Evolutionary conservation across 164 flowering plant species (phyloP), one percentile per base, ranked within the genome.

Genomic region (Stephania japonica): DNA sequence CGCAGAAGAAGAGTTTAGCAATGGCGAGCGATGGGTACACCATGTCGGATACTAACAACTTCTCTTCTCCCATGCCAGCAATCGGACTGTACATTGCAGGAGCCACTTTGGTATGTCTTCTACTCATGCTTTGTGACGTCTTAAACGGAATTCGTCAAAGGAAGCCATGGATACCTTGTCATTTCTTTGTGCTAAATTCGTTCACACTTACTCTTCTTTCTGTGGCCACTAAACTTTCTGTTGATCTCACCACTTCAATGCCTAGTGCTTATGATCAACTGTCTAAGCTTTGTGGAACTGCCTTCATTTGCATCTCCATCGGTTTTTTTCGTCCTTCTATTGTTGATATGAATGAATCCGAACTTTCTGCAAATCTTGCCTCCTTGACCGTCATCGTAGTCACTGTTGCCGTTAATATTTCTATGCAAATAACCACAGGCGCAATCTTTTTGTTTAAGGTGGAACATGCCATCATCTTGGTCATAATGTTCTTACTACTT

Each of bases 191-290:
- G 16, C 41, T 72, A 6, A 72, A 47, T 21, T 65, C 75, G 26
- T 27, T 72, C 42, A 72, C 67, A 24, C 67, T 64, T 4, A 16
- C 69, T 1, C 62, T 72, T 44, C 61, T 72, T 5, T 7, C 75
- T 19, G 19, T 72, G 19, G 69, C 69, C 19, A 65, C 69, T 12
- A 72, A 72, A 26, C 21, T 72, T 14, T 53, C 69, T 3, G 69
- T 72, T 43, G 75, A 72, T 65, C 75, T 72, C 50, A 72, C 75
- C 13, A 72, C 75, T 8, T 10, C 62, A 19, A 65, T 72, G 75
- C 75, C 69, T 11, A 44, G 43, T 16, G 23, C 26, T 65, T 59
- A 24, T 5, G 69, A 72, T 27, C 69, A 72, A n/a, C 23, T 72
- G 3, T 65, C 75, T 19, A 72, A 72, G 75, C 75, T 72, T 10